phyloP scores from a whole-genome alignment of 176 grass and related monocot species.

The Poa annua region DNA sequence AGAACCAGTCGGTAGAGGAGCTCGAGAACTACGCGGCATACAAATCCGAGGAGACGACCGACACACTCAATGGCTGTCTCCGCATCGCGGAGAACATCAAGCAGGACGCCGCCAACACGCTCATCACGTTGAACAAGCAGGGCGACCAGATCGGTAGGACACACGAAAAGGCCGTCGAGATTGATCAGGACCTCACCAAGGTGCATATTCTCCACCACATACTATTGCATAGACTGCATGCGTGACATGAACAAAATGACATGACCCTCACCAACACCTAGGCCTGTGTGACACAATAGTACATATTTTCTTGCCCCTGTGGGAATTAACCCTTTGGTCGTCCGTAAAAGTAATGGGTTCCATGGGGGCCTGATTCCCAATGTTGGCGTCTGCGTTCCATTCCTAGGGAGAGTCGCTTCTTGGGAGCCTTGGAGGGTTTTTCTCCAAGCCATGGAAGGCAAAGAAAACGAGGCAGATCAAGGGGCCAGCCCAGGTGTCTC shows the following conservation, averaged over 20 bases:
- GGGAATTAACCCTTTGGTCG: too few relatives aligned
- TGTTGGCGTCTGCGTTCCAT: too few relatives aligned
- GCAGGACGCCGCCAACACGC: conserved; percentile 55
- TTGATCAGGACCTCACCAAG: conserved; percentile 70
- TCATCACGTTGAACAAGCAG: conserved; percentile 63
- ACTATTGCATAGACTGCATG: background rate
- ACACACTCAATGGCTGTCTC: conserved; percentile 57
- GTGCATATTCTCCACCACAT: background rate
- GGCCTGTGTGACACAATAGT: background rate
- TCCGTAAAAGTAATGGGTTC: background rate
- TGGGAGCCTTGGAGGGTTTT: conserved; percentile 64
- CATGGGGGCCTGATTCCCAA: background rate
- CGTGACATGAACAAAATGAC: background rate
- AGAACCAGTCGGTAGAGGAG: conserved; percentile 69
- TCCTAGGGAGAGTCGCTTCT: conserved; percentile 56
- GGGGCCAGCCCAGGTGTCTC: conserved; percentile 53
- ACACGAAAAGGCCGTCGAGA: conserved; percentile 55
- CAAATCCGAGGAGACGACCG: conserved; percentile 71
- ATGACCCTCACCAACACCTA: background rate
- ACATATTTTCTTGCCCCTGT: background rate
- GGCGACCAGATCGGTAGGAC: conserved; percentile 62
- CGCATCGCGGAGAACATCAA: conserved; percentile 73
- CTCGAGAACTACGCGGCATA: conserved; percentile 66
- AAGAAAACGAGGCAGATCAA: conserved; percentile 73
- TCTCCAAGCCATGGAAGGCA: conserved; percentile 78